Base-by-base conservation (phyloP, 2,329 filamentous ascomycete genomes). In the Colletotrichum chlorophyti region DNA sequence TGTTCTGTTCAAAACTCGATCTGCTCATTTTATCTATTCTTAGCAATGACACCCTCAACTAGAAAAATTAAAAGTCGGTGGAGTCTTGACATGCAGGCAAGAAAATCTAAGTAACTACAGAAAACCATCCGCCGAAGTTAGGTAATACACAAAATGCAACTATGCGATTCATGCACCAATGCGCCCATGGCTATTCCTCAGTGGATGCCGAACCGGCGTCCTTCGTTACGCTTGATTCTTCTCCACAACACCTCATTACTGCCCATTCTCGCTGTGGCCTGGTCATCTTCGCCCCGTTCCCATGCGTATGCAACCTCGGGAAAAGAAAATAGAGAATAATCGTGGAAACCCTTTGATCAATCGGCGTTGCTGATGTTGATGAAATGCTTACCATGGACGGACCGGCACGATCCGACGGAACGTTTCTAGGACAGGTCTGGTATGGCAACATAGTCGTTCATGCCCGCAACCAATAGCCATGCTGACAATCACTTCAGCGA, bases 381-480 rank as follows among this genome's bases (percentile, higher is more conserved):
- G 24, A 7, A 17, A 14, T 17, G 24, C n/a, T 14, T 26, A 40
- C 14, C 23, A 57, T 57, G 53, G 38, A 37, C 17, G 53, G 24
- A 24, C 46, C 42, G 38, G 24, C 15, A 23, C 35, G 12, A 27
- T n/a, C 38, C 12, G 10, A 19, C 31, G 46, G 46, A 24, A 38
- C 29, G 46, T 29, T 51, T 11, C 38, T 38, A 35, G 54, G 54
- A 26, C 54, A 58, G 42, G 54, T 58, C 24, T 58, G 54, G 54
- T 58, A 19, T n/a, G 49, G 27, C 14, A 3, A 38, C 7, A 12
- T n/a, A n/a, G n/a, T n/a, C n/a, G n/a, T n/a, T n/a, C n/a, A 26
- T 15, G 19, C 29, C 12, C 26, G 9, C 26, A 14, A 6, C 5
- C 14, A 26, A 29, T 29, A 6, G 17, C 8, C 24, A 14, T 40